Evolutionary conservation across 73 alveolate species (phyloP).

Genomic region (Paramecium primaurelia): DNA sequence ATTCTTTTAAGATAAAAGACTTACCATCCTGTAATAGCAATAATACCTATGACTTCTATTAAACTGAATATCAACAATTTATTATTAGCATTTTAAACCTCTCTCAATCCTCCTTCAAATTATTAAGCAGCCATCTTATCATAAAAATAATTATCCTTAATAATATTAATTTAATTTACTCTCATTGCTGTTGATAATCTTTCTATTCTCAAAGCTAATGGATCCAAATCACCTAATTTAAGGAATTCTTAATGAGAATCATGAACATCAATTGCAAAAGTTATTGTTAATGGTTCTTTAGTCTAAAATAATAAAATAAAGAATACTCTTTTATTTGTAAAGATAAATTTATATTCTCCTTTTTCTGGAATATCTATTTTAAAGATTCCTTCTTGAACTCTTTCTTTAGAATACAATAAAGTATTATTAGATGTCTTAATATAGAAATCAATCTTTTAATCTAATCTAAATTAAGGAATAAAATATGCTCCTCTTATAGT

Average conservation of each 20-base stretch:
- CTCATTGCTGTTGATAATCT: not conserved
- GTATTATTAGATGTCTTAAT: not conserved
- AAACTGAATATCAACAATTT: not conserved
- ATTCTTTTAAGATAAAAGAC: conserved; percentile 24
- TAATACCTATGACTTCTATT: not conserved
- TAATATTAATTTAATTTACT: not conserved
- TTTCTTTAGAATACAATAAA: not conserved
- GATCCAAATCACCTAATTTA: not conserved
- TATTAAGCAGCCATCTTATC: not conserved
- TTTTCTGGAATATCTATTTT: not conserved
- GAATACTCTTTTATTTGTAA: conserved; percentile 1
- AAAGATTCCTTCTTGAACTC: not conserved
- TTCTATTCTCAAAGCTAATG: not conserved
- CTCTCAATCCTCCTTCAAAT: not conserved
- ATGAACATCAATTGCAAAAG: conserved; percentile 45
- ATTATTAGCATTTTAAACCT: not conserved
- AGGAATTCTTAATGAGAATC: not conserved
- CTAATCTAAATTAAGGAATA: not conserved
- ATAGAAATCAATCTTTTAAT: conserved; percentile 20
- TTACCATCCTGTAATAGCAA: conserved; percentile 26
- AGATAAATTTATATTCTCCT: conserved; percentile 41
- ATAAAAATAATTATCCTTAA: conserved; percentile 30
- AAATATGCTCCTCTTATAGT: conserved; percentile 8
- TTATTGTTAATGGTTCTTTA: not conserved
- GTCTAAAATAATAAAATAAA: not conserved